phyloP scores from a whole-genome alignment of 2,329 filamentous ascomycete genomes.

The Chaetomiaceae sp. region DNA sequence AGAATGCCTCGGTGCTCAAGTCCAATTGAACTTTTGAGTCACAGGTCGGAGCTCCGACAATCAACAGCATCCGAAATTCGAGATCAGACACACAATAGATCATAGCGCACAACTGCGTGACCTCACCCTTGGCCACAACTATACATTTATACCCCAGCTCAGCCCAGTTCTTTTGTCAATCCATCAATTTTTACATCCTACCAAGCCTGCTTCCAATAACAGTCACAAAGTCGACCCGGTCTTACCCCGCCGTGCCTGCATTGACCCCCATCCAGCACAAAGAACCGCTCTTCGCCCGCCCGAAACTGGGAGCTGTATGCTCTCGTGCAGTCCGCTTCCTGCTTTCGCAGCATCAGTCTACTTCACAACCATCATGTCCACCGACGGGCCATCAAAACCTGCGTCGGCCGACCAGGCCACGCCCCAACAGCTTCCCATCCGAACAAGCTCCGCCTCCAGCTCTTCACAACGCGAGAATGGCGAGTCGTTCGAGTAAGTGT shows the following conservation, averaged over 20 bases:
- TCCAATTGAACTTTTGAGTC: slow-evolving; percentile 9
- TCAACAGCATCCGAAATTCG: not conserved
- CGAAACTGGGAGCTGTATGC: slow-evolving; percentile 17
- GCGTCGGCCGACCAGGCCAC: not conserved
- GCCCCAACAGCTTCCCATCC: slow-evolving; percentile 8
- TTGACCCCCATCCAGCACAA: not conserved
- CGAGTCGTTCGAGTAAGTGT: slow-evolving; percentile 33
- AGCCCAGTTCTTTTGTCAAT: too few species aligned
- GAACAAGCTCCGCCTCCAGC: not conserved
- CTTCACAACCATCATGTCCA: slow-evolving; percentile 21
- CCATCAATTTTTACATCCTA: too few species aligned
- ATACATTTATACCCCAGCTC: too few species aligned
- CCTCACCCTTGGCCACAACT: too few species aligned
- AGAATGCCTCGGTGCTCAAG: slow-evolving; percentile 4
- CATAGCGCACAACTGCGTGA: too few species aligned
- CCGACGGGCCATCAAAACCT: slow-evolving; percentile 14
- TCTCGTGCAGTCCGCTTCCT: slow-evolving; percentile 20
- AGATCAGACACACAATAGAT: too few species aligned
- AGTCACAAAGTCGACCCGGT: too few species aligned
- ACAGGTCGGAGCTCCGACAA: too few species aligned
- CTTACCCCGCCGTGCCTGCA: not conserved
- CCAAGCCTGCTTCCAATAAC: too few species aligned
- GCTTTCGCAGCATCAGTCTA: slow-evolving; percentile 15
- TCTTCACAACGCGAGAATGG: slow-evolving; percentile 16
- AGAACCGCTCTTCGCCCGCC: not conserved